phyloP scores from a whole-genome alignment of 345 rosid species.

The Camelina laxa region DNA sequence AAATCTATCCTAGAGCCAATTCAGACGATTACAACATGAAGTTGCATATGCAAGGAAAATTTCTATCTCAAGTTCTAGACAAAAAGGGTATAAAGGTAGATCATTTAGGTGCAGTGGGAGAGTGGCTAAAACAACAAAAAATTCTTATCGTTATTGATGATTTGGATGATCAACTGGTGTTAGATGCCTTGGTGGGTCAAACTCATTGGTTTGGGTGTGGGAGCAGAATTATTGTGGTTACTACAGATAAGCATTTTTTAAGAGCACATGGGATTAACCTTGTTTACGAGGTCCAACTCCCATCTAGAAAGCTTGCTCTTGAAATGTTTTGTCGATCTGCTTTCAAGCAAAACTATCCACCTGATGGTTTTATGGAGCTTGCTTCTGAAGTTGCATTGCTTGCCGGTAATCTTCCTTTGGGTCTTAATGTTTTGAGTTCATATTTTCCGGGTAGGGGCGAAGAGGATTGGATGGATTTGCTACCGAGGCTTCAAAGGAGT shows the following conservation, averaged over 20 bases:
- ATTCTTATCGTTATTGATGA: constrained; percentile 64
- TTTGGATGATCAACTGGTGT: constrained; percentile 52
- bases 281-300: constrained; percentile 11
- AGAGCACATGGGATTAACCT: neutral
- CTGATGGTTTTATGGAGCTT: neutral
- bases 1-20: neutral
- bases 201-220: constrained; percentile 54
- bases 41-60: neutral
- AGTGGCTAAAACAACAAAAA: constrained; percentile 3
- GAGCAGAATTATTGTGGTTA: constrained; percentile 59
- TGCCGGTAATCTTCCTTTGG: constrained; percentile 40
- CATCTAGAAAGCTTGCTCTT: constrained; percentile 21
- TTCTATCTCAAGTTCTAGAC: constrained; percentile 3
- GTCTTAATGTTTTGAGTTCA: constrained; percentile 41
- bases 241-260: constrained; percentile 48
- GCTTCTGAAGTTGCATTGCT: neutral
- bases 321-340: constrained; percentile 39
- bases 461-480: constrained; percentile 31
- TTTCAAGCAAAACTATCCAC: constrained; percentile 20
- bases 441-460: constrained; percentile 22
- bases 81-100: neutral
- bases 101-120: constrained; percentile 1
- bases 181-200: constrained; percentile 52
- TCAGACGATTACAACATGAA: neutral
- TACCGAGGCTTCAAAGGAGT: constrained; percentile 13